Evolutionary conservation across 345 rosid genomes (phyloP).

Genomic region (Euphorbia lathyris): DNA sequence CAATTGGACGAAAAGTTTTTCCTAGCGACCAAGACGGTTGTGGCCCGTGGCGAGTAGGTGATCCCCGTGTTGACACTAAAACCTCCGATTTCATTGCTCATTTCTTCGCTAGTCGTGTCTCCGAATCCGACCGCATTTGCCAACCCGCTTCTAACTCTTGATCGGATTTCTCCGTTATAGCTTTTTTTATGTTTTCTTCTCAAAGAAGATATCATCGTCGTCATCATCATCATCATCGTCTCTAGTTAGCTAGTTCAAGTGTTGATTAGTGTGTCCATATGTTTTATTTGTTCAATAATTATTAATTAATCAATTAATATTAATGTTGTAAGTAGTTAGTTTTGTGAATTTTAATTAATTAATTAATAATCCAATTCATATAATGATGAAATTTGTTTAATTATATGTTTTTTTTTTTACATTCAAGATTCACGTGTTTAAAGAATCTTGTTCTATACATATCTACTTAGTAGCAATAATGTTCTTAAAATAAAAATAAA

Average conservation of each 20-base stretch:
- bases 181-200: neutral
- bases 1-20: slow-evolving; percentile 16
- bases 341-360: slow-evolving; percentile 12
- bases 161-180: neutral
- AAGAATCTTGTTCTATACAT: no score
- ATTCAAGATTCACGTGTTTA: neutral
- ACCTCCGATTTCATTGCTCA: slow-evolving; percentile 50
- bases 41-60: slow-evolving; percentile 34
- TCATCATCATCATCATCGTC: neutral
- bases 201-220: no score
- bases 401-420: neutral
- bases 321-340: slow-evolving; percentile 3
- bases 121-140: slow-evolving; percentile 38
- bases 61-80: slow-evolving; percentile 43
- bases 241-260: neutral
- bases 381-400: neutral
- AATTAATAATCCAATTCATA: neutral
- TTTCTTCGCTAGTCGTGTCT: slow-evolving; percentile 46
- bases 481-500: no score
- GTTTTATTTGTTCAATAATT: slow-evolving; percentile 7
- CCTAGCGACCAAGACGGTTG: slow-evolving; percentile 39
- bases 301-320: no score
- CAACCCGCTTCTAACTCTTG: slow-evolving; percentile 9
- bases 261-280: neutral
- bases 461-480: no score